A percentile compares a stretch with the other conserved stretches of the same genome.
Evolutionary conservation across 106 monocot genomes (phyloP).

Genomic region (Dendrobium catenatum): DNA sequence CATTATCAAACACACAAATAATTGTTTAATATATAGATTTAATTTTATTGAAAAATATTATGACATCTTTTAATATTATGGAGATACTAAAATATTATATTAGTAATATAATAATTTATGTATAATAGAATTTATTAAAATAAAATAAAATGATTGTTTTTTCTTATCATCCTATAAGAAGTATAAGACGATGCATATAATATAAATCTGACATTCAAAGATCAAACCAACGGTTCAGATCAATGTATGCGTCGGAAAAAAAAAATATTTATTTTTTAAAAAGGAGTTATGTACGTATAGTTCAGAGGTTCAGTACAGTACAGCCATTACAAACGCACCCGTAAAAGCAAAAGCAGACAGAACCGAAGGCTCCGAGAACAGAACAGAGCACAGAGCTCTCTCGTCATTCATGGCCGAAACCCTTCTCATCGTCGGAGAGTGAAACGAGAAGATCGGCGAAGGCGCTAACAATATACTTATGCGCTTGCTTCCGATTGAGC

Average conservation of each 20-base stretch:
- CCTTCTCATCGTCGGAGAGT: not conserved
- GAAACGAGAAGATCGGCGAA: conserved; percentile 51
- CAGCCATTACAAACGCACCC: not conserved
- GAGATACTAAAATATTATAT: too few species aligned
- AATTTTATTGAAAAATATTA: too few species aligned
- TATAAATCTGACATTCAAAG: not conserved
- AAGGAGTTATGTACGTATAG: not conserved
- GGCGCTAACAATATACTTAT: conserved; percentile 57
- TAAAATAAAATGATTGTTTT: not conserved
- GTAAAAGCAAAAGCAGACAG: not conserved
- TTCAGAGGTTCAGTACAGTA: not conserved
- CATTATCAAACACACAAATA: too few species aligned
- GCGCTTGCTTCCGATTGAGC: conserved; percentile 43
- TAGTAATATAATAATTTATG: too few species aligned
- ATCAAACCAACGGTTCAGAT: conserved; percentile 1
- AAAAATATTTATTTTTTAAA: not conserved
- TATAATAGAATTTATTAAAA: too few species aligned
- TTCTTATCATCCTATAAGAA: not conserved
- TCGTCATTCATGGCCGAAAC: not conserved
- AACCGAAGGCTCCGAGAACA: not conserved
- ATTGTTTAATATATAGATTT: too few species aligned
- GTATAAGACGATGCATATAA: too few species aligned
- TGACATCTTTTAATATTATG: too few species aligned
- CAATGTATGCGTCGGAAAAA: not conserved
- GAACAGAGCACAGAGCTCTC: not conserved